phyloP scores from a whole-genome alignment of 2,329 filamentous ascomycete genomes.

The Gnomoniopsis sp. region DNA sequence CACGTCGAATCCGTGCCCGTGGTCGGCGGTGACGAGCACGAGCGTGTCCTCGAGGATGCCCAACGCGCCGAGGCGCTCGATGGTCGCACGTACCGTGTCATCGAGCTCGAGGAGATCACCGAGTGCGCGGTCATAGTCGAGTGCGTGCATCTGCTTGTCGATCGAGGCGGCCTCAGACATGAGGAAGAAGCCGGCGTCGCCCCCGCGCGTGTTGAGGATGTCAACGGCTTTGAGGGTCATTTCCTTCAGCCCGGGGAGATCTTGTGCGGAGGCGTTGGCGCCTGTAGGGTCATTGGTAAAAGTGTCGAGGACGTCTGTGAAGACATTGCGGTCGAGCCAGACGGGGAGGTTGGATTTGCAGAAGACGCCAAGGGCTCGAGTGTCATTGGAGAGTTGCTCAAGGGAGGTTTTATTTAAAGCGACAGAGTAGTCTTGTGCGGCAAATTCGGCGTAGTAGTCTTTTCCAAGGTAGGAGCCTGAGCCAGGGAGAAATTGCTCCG shows the following conservation, averaged over 20 bases:
- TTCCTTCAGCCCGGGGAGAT: slow-evolving; percentile 80
- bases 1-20: slow-evolving; percentile 83
- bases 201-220: slow-evolving; percentile 64
- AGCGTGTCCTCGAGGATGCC: slow-evolving; percentile 71
- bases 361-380: slow-evolving; percentile 75
- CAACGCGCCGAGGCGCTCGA: slow-evolving; percentile 64
- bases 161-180: slow-evolving; percentile 85
- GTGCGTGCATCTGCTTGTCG: slow-evolving; percentile 84
- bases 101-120: slow-evolving; percentile 84
- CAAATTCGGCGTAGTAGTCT: slow-evolving; percentile 77
- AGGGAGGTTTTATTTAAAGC: slow-evolving; percentile 73
- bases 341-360: slow-evolving; percentile 71
- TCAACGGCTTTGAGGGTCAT: slow-evolving; percentile 88
- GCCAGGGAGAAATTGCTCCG: slow-evolving; percentile 72
- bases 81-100: slow-evolving; percentile 74
- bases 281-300: slow-evolving; percentile 69
- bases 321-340: slow-evolving; percentile 84
- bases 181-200: slow-evolving; percentile 75
- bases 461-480: slow-evolving; percentile 63
- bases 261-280: slow-evolving; percentile 57
- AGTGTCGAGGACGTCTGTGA: slow-evolving; percentile 63
- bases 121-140: slow-evolving; percentile 83
- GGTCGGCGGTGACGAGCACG: slow-evolving; percentile 79
- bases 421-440: slow-evolving; percentile 68
- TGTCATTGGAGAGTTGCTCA: slow-evolving; percentile 49